Base-by-base conservation (phyloP, 805 yeast species). In the Pichia exigua region DNA sequence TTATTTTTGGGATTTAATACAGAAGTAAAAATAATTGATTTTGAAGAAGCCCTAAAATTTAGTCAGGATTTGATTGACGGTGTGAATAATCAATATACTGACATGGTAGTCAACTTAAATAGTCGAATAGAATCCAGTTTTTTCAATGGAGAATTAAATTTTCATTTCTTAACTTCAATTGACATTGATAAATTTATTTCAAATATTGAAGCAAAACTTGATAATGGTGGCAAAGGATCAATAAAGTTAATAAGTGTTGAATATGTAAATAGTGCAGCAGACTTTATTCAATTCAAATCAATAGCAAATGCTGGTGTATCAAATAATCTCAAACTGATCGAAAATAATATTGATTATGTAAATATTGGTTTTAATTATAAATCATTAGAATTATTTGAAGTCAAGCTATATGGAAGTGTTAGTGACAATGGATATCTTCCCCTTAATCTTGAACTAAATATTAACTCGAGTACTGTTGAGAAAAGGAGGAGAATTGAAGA, bases 401-500 rank as follows among this genome's bases (percentile, higher is more conserved):
- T 60, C 11, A 46, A 40, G 5, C 60, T 70, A n/a, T 48, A 69
- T 15, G 62, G 64, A 2, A 65, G 77, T 0, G 55, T 60, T 11
- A 39, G 49, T 1, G 52, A 57, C 0, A 38, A 43, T 24, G 45
- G 35, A 8, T 12, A 27, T 17, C 10, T 46, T 17, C 50, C 50
- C 13, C 11, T 49, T 2, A 20, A 32, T n/a, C 15, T 46, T 15
- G 39, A n/a, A 18, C 22, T 50, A 21, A 13, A 11, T 10, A 28
- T 44, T 5, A 18, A 47, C 21, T 28, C 12, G 18, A 26, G 18
- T 40, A 44, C 28, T 21, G 7, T 20, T 11, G 24, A 40, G 17
- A 26, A 28, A 9, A 28, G 24, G 5, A 15, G 17, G 11, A 27
- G 20, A 20, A 8, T 47, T 47, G 45, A 43, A 10, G 26, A 43